Evolutionary conservation across 1,139 yeast species (phyloP), one percentile per base, ranked within the genome.

Genomic region (Nakaseomyces uthaithaninus): DNA sequence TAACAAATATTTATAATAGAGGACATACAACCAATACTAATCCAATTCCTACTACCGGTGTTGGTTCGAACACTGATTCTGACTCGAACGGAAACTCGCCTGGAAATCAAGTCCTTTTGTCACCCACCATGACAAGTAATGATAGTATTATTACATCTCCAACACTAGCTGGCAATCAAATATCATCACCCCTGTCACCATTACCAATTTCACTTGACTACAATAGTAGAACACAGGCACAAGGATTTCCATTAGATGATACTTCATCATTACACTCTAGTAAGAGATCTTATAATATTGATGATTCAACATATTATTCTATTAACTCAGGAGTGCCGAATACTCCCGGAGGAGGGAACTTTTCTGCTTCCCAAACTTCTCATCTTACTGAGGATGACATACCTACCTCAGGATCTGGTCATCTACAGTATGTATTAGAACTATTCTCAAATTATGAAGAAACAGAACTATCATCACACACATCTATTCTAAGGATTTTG

Each of bases 391-490:
- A 31, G 17, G 24, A 31, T 19, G 35, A 31, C 4, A 31, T 31
- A 31, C 35, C 35, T 11, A 33, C 27, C 15, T 23, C 37, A 7
- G 27, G 37, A 8, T 33, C 37, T 8, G 46, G 46, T 15, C 50
- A 50, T 36, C 23, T 53, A 28, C 47, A 42, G 19, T 51, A 53
- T 27, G 46, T 51, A 14, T 39, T 53, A 18, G 55, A 53, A 17
- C 41, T 52, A 10, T 53, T 48, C 38, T 43, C 54, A 3, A 42
- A 44, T 16, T 44, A 44, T 20, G 53, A 52, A 18, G 50, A 46
- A n/a, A 42, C 51, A 0, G 62, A 58, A 40, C 44, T 53, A 7
- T 36, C 52, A 25, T 51, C 60, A 1, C 51, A 54, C 36, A 46
- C 51, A 2, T 43, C 59, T 3, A 48, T 56, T 2, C 37, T 59